Percentiles rank a stretch among this genome's conserved stretches.
phyloP scores from a whole-genome alignment of 169 alveolate species.

The Cryptosporidium bovis region DNA sequence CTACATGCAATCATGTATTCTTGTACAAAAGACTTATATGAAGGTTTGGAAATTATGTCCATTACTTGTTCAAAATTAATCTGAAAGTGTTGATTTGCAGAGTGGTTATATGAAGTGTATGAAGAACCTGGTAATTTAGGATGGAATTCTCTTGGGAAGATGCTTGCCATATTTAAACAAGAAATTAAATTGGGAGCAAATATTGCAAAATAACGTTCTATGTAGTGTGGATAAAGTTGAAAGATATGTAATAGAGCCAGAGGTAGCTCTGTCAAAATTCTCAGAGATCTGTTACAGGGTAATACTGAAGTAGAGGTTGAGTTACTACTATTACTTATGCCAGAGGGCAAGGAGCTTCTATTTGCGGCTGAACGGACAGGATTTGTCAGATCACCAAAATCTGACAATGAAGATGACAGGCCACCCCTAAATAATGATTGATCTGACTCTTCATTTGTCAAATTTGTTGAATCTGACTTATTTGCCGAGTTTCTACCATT shows the following conservation, averaged over 20 bases:
- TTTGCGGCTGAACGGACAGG: slow-evolving; percentile 53
- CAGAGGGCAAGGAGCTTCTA: slow-evolving; percentile 4
- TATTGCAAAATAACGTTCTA: slow-evolving; percentile 65
- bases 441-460: slow-evolving; percentile 36
- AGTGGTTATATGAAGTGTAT: slow-evolving; percentile 3
- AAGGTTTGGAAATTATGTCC: slow-evolving; percentile 37
- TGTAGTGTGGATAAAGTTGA: slow-evolving; percentile 66
- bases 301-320: slow-evolving; percentile 8
- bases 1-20: slow-evolving; percentile 73
- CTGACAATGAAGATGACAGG: slow-evolving; percentile 41
- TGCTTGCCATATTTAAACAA: slow-evolving; percentile 48
- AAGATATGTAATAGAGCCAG: slow-evolving; percentile 68
- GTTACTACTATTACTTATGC: slow-evolving; percentile 2
- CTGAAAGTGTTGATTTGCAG: slow-evolving; percentile 25
- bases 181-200: slow-evolving; percentile 73
- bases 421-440: slow-evolving; percentile 48
- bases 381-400: slow-evolving; percentile 50
- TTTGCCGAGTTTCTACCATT: slow-evolving; percentile 16
- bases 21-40: slow-evolving; percentile 48
- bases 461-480: slow-evolving; percentile 33
- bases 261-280: slow-evolving; percentile 63
- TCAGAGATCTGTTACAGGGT: slow-evolving; percentile 66
- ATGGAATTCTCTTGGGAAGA: slow-evolving; percentile 69
- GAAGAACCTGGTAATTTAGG: slow-evolving; percentile 55
- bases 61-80: slow-evolving; percentile 31